phyloP scores from a whole-genome alignment of 352 stramenopile genomes.

The Achlya hypogyna region DNA sequence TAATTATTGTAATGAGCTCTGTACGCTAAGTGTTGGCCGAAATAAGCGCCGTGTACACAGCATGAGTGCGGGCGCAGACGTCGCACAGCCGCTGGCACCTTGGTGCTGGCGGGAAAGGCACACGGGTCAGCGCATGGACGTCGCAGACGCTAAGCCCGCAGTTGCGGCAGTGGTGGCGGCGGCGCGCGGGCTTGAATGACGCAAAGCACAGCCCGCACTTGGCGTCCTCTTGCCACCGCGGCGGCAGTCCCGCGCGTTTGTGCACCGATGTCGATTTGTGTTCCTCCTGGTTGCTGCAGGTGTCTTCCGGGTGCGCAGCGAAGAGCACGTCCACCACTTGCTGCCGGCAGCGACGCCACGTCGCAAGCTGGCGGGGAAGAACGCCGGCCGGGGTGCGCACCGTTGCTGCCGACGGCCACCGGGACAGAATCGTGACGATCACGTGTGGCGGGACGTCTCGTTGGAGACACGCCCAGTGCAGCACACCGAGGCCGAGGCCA shows the following conservation, averaged over 20 bases:
- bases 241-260: neutral
- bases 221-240: slow-evolving; percentile 5
- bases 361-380: neutral
- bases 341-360: neutral
- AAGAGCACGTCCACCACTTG: neutral
- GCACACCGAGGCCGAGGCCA: neutral
- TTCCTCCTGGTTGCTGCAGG: neutral
- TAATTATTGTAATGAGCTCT: too few species aligned
- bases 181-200: neutral
- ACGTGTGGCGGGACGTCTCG: neutral
- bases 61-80: neutral
- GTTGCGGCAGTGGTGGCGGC: slow-evolving; percentile 11
- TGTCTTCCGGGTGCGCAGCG: neutral
- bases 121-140: neutral
- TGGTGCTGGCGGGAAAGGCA: neutral
- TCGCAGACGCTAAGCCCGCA: slow-evolving; percentile 10
- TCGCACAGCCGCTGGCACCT: slow-evolving; percentile 10
- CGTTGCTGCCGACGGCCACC: neutral
- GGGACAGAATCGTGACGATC: neutral
- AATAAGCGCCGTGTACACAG: neutral
- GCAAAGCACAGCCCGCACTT: neutral
- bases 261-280: neutral
- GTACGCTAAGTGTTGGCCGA: too few species aligned
- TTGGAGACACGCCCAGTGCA: neutral
- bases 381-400: neutral